phyloP scores from a whole-genome alignment of 768 basidiomycete species.

The Tylopilus balloui region DNA sequence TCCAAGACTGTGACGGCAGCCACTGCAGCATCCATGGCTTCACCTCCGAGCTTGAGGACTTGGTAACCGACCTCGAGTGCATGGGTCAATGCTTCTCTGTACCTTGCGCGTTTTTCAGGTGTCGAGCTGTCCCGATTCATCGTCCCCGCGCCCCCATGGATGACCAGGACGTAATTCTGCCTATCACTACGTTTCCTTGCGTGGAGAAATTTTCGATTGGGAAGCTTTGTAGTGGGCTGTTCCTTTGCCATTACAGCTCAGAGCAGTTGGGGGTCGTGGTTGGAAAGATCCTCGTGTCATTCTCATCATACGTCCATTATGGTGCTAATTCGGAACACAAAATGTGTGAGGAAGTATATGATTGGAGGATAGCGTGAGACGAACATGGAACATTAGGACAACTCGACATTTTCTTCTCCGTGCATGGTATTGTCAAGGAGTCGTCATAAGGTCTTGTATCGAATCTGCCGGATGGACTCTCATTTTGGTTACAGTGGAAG shows the following conservation, averaged over 20 bases:
- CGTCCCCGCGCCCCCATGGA: slow-evolving; percentile 79
- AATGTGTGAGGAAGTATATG: neutral
- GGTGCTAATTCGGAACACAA: neutral
- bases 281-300: neutral
- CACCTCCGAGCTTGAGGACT: slow-evolving; percentile 62
- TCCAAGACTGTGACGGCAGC: slow-evolving; percentile 73
- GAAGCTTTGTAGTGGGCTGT: neutral
- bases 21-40: slow-evolving; percentile 78
- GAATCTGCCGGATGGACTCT: too few relatives aligned
- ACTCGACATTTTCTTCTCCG: too few relatives aligned
- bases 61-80: slow-evolving; percentile 62
- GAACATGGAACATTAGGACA: neutral
- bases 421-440: too few relatives aligned
- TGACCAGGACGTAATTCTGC: slow-evolving; percentile 46
- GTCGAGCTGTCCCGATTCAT: slow-evolving; percentile 56
- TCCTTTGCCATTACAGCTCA: slow-evolving; percentile 9
- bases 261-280: neutral
- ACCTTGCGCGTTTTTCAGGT: slow-evolving; percentile 53
- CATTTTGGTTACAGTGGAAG: too few relatives aligned
- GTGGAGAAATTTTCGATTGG: neutral
- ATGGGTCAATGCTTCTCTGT: slow-evolving; percentile 48
- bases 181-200: slow-evolving; percentile 4
- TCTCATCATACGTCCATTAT: neutral
- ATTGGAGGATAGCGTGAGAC: neutral
- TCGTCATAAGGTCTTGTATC: too few relatives aligned